Evolutionary conservation across 2,329 filamentous ascomycete species (phyloP).

Genomic region (Pyrenophora seminiperda): DNA sequence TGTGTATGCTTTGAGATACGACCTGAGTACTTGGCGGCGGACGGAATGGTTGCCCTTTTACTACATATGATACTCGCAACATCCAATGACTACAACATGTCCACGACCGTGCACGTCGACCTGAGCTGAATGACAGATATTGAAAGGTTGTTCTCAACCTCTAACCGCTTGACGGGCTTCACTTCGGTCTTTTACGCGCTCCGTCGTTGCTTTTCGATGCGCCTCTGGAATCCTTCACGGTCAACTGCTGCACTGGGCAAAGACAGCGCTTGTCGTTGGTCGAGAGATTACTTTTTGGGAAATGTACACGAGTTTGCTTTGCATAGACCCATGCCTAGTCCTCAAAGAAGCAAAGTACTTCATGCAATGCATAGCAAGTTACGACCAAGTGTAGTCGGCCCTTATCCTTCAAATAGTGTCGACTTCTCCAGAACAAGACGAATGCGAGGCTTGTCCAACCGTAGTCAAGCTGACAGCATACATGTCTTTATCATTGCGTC

Average conservation of each 20-base stretch:
- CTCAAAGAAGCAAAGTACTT: conserved; percentile 11
- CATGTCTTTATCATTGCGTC: conserved; percentile 15
- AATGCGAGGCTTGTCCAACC: conserved; percentile 14
- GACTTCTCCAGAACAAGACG: conserved; percentile 10
- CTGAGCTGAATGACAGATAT: too few species aligned
- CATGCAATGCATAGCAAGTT: conserved; percentile 10
- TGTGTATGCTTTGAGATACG: too few species aligned
- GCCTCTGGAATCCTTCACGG: not conserved
- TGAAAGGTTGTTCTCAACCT: too few species aligned
- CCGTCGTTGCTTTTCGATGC: not conserved
- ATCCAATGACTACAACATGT: not conserved
- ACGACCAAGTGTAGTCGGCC: conserved; percentile 9
- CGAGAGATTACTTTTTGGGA: conserved; percentile 6
- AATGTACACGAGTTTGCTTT: not conserved
- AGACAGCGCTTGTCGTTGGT: conserved; percentile 1
- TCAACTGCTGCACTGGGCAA: not conserved
- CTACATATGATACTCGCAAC: not conserved
- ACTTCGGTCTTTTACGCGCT: not conserved
- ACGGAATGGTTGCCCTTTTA: not conserved
- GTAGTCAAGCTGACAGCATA: conserved; percentile 16
- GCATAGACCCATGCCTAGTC: conserved; percentile 7
- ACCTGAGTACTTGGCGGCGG: not conserved
- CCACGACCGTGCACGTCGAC: not conserved
- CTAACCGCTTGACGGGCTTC: too few species aligned
- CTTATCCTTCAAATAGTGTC: conserved; percentile 8